Percentiles rank a stretch among this genome's conserved stretches.
phyloP scores from a whole-genome alignment of 192 early-diverging fungal species.

The Radiomyces spectabilis region DNA sequence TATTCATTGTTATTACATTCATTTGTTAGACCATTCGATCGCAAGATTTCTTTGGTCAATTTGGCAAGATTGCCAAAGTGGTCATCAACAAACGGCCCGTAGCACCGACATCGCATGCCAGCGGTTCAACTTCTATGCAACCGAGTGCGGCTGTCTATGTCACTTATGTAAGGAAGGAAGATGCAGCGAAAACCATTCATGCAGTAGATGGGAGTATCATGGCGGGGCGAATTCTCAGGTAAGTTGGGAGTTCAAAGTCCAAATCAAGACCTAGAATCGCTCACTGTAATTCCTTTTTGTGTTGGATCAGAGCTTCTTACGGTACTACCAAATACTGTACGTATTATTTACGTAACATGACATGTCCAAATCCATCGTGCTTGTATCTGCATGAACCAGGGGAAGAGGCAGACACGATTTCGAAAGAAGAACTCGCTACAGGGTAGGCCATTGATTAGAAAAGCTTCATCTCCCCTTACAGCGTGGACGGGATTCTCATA shows the following conservation, averaged over 20 bases:
- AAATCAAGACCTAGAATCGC: neutral
- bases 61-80: conserved; percentile 91
- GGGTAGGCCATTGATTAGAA: conserved; percentile 33
- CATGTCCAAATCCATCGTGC: conserved; percentile 90
- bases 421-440: conserved; percentile 81
- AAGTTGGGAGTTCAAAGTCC: neutral
- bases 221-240: conserved; percentile 84
- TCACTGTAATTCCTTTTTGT: neutral
- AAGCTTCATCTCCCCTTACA: neutral
- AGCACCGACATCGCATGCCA: conserved; percentile 34
- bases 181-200: conserved; percentile 87
- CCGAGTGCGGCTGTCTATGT: conserved; percentile 83
- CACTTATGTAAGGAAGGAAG: conserved; percentile 85
- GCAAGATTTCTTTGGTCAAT: conserved; percentile 97
- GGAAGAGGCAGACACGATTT: conserved; percentile 87
- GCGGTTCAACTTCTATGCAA: conserved; percentile 28
- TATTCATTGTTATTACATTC: neutral
- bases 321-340: conserved; percentile 99
- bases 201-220: conserved; percentile 88
- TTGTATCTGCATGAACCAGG: conserved; percentile 93
- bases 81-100: conserved; percentile 74
- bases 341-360: conserved; percentile 85
- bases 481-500: no score
- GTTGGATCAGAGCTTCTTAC: conserved; percentile 92
- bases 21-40: conserved; percentile 59